These are phyloP conservation scores for Silene latifolia DNA, from an alignment of 148 eudicot species.

Conservation along the genomic window DNA sequence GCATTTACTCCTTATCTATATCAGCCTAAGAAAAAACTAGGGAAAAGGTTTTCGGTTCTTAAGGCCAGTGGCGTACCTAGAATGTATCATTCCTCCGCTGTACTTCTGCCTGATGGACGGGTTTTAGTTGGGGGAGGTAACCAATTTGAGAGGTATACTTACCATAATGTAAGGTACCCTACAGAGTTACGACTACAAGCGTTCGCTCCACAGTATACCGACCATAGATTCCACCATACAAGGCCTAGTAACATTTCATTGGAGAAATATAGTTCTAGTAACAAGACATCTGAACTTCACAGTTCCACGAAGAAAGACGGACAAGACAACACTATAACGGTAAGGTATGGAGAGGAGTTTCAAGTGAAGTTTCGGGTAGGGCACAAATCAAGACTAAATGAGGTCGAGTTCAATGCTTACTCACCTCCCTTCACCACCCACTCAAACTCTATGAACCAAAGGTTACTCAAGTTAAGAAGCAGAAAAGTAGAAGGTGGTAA, in stretches of 20 bases:
- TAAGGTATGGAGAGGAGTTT: too few relatives aligned
- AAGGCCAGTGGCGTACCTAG: conserved; percentile 41
- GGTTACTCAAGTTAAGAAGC: too few relatives aligned
- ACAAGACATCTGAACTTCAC: too few relatives aligned
- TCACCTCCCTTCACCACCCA: too few relatives aligned
- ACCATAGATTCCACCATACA: conserved; percentile 16
- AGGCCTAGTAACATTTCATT: conserved; percentile 37
- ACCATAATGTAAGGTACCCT: conserved; percentile 40
- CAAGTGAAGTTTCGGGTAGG: too few relatives aligned
- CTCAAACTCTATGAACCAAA: too few relatives aligned
- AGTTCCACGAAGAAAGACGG: too few relatives aligned
- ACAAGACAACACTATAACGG: too few relatives aligned
- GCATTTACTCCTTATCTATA: conserved; percentile 44
- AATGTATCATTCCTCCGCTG: conserved; percentile 62
- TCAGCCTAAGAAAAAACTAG: conserved; percentile 27
- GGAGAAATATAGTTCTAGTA: neutral
- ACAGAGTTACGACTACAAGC: conserved; percentile 59
- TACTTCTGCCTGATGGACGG: conserved; percentile 54
- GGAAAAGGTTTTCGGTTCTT: conserved; percentile 33
- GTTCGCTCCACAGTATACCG: conserved; percentile 40
- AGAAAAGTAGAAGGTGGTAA: too few relatives aligned
- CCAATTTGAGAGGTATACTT: conserved; percentile 37
- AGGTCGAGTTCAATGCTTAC: too few relatives aligned
- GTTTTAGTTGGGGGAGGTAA: conserved; percentile 54
- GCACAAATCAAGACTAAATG: too few relatives aligned